Percentiles rank a stretch among this genome's conserved stretches.
phyloP scores from a whole-genome alignment of 345 rosid species.

The Salix udensis region DNA sequence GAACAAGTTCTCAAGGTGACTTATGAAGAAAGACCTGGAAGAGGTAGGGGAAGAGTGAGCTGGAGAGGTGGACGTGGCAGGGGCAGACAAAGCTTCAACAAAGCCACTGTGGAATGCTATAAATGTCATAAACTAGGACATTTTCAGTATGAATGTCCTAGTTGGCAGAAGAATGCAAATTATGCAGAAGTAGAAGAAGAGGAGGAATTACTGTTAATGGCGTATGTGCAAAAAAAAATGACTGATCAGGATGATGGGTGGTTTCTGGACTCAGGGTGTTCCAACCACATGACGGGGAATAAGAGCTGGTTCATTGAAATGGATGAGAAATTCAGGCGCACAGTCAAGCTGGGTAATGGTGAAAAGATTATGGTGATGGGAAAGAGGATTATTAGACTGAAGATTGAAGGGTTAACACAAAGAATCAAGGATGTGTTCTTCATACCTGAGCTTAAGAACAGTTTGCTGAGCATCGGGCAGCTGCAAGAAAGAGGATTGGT shows the following conservation, averaged over 20 bases:
- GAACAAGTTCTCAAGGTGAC: neutral
- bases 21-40: neutral
- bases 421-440: neutral
- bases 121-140: neutral
- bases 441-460: neutral
- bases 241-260: neutral
- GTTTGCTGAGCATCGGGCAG: neutral
- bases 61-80: neutral
- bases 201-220: conserved; percentile 4
- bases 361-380: neutral
- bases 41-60: neutral
- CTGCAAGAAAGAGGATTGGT: neutral
- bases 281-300: conserved; percentile 1
- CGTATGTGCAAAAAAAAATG: neutral
- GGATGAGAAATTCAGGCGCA: neutral
- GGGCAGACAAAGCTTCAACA: neutral
- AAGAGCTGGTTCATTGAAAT: neutral
- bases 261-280: conserved; percentile 5
- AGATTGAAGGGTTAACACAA: neutral
- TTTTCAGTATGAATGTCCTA: neutral
- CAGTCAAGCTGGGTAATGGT: neutral
- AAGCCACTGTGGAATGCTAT: neutral
- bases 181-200: neutral
- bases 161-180: neutral
- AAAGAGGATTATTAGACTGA: neutral